Conservation (phyloP, 768 basidiomycete species). For the Strobilomyces dryophilus region DNA sequence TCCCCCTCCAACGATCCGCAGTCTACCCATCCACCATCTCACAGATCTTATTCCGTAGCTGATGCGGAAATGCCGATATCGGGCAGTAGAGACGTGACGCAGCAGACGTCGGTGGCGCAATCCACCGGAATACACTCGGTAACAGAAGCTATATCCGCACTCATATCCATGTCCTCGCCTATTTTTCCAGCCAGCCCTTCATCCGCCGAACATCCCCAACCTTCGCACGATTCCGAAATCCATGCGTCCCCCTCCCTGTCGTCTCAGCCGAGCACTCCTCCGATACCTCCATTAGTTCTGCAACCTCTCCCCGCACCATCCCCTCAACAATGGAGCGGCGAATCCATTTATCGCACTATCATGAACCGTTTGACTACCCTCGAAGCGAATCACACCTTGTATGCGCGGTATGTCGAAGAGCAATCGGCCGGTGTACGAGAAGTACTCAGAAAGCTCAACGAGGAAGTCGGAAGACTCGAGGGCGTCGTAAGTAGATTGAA, state of each 20-base stretch:
- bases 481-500: slow-evolving; percentile 53
- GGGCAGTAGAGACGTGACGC: not conserved
- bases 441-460: slow-evolving; percentile 66
- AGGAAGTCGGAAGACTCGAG: slow-evolving; percentile 75
- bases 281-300: not conserved
- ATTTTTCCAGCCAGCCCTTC: not conserved
- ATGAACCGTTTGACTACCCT: slow-evolving; percentile 87
- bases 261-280: slow-evolving; percentile 6
- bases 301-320: slow-evolving; percentile 5
- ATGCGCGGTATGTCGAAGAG: slow-evolving; percentile 83
- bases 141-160: slow-evolving; percentile 23
- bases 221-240: slow-evolving; percentile 4
- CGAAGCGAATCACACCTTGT: slow-evolving; percentile 84
- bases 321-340: slow-evolving; percentile 43
- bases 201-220: slow-evolving; percentile 1
- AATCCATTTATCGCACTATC: slow-evolving; percentile 94
- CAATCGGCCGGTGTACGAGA: slow-evolving; percentile 76
- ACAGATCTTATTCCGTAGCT: not conserved
- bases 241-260: not conserved
- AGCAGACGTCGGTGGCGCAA: not conserved
- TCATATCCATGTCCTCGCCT: slow-evolving; percentile 8
- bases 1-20: not conserved
- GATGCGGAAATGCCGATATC: not conserved
- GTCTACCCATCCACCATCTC: not conserved
- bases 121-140: slow-evolving; percentile 9